phyloP scores from a whole-genome alignment of 805 yeast species.

The Saccharomycopsis selenospora region DNA sequence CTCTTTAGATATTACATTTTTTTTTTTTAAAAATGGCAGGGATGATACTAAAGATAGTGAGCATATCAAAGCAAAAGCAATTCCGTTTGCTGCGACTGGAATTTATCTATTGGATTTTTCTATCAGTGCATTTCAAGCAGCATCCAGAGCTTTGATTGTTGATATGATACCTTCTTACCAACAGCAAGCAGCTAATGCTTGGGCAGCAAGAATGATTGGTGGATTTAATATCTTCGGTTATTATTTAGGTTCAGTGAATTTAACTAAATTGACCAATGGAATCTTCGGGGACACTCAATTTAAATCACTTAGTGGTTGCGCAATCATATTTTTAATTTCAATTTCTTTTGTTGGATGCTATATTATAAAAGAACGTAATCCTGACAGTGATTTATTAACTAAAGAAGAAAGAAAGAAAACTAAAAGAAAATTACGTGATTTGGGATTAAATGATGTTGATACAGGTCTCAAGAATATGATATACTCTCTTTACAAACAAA shows the following conservation, averaged over 20 bases:
- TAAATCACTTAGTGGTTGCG: constrained; percentile 40
- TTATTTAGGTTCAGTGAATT: constrained; percentile 42
- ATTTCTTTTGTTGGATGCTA: constrained; percentile 36
- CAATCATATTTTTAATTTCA: constrained; percentile 34
- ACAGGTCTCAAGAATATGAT: constrained; percentile 14
- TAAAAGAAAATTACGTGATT: constrained; percentile 27
- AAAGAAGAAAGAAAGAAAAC: constrained; percentile 33
- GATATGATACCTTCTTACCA: constrained; percentile 52
- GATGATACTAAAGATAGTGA: constrained; percentile 17
- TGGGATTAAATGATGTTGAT: constrained; percentile 30
- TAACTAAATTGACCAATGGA: constrained; percentile 36
- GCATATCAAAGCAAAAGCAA: constrained; percentile 29
- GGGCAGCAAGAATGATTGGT: constrained; percentile 62
- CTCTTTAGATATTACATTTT: constrained; percentile 35
- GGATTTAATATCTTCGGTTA: constrained; percentile 52
- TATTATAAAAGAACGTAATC: constrained; percentile 42
- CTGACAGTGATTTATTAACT: constrained; percentile 36
- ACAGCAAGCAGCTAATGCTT: constrained; percentile 54
- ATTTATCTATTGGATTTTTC: constrained; percentile 51
- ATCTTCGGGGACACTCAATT: constrained; percentile 32
- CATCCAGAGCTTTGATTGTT: constrained; percentile 53
- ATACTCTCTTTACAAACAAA: constrained; percentile 29
- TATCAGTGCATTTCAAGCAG: constrained; percentile 52
- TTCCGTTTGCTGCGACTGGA: constrained; percentile 46
- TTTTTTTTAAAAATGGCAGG: constrained; percentile 23